phyloP scores from a whole-genome alignment of 257 asterid species.

The Nicotiana undulata region DNA sequence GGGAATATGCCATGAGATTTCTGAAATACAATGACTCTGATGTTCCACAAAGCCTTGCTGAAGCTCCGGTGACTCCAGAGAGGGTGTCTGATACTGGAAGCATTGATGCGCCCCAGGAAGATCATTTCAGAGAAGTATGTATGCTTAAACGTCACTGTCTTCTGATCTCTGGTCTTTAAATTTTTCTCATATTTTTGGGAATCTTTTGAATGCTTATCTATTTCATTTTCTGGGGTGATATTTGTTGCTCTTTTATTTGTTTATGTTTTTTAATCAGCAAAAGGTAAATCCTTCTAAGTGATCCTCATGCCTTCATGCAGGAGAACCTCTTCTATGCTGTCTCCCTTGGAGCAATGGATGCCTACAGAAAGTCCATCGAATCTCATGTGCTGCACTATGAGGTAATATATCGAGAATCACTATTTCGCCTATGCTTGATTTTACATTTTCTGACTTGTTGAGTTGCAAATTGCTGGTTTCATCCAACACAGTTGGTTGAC shows the following conservation, averaged over 20 bases:
- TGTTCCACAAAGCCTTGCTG: conserved; percentile 32
- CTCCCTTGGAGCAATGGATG: conserved; percentile 58
- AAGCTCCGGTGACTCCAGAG: conserved; percentile 61
- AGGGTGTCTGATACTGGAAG: conserved; percentile 48
- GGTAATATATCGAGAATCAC: conserved; percentile 39
- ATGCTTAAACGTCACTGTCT: background rate
- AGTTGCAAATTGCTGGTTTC: conserved; percentile 9
- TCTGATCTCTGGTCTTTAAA: conserved; percentile 11
- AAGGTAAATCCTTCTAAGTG: conserved; percentile 4
- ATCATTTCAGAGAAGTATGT: conserved; percentile 60
- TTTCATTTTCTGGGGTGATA: conserved; percentile 5
- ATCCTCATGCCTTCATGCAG: conserved; percentile 28
- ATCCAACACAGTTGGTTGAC: background rate
- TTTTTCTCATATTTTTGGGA: background rate
- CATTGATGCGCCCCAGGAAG: conserved; percentile 48
- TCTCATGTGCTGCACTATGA: conserved; percentile 46
- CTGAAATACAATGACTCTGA: conserved; percentile 37
- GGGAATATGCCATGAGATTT: conserved; percentile 62
- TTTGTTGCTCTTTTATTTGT: background rate
- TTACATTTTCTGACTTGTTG: background rate
- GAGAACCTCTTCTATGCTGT: conserved; percentile 69
- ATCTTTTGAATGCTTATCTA: background rate
- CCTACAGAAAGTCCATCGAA: conserved; percentile 58
- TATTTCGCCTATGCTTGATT: background rate
- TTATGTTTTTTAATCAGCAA: background rate